Evolutionary conservation across 129 eudicot species (phyloP), one percentile per base, ranked within the genome.

Genomic region (Ambrosia artemisiifolia): DNA sequence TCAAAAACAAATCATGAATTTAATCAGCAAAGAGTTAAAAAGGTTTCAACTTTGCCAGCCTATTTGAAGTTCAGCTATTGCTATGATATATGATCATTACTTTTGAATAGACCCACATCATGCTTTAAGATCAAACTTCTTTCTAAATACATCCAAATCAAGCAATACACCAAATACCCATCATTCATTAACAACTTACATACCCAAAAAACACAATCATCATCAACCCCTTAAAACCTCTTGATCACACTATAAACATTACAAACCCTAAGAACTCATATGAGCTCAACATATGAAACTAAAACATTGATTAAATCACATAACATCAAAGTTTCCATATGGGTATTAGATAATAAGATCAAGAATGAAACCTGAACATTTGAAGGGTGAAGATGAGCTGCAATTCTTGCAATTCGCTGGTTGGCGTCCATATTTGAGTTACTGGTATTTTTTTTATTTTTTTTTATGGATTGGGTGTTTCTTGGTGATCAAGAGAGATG

Each of bases 351-450:
- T 33, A 78, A 24, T 42, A 40, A 12, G 67, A 55, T 59, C 44
- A 46, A 69, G 69, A 35, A 44, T 44, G 18, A n/a, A 38, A 91
- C 97, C 97, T 85, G 86, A 30, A 54, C 48, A 82, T 73, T 83
- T 56, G 88, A 65, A 62, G 97, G 97, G 62, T 82, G 72, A 49
- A 91, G 95, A 84, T 91, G 97, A 78, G 97, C 97, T 53, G 97
- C 82, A 70, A 91, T 82, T 77, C 85, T 80, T 77, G 97, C 87
- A 72, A 91, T 91, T 12, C 97, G 83, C 55, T 85, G 89, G 69
- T 80, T 83, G 46, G 80, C 80, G 44, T 84, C 97, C 81, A 64
- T 69, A 51, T 40, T 40, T 75, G 24, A 71, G 68, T 44, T 70
- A 65, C 73, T 75, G 38, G 2, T 40, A 10, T 54, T n/a, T 48